Conservation (phyloP, 1,284 basidiomycete species). For the Cryptococcus neoformans region DNA sequence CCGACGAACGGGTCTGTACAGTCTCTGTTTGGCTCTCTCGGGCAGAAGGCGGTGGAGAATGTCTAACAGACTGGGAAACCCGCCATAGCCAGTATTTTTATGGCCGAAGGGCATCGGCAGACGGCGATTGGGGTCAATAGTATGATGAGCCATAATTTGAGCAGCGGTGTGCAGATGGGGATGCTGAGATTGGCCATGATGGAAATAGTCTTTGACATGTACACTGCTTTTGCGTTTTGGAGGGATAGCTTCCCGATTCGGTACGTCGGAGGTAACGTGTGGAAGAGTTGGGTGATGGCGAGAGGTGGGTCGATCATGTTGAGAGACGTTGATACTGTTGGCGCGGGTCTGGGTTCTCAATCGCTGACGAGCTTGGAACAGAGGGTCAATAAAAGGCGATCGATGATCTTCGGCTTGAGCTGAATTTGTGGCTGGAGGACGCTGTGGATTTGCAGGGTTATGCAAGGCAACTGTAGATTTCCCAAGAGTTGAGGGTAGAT, state of each 20-base stretch:
- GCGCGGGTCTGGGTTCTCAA: slow-evolving; percentile 9
- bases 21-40: slow-evolving; percentile 1
- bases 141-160: neutral
- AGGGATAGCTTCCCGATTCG: neutral
- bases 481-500: slow-evolving; percentile 3
- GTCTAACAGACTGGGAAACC: slow-evolving; percentile 22
- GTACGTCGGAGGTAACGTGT: too few species aligned
- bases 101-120: slow-evolving; percentile 6
- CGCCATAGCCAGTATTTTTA: slow-evolving; percentile 24
- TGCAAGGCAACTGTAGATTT: slow-evolving; percentile 2
- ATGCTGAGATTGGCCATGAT: neutral
- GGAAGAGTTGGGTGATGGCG: neutral
- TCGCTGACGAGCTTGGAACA: slow-evolving; percentile 5
- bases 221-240: neutral
- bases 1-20: slow-evolving; percentile 10
- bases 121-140: neutral
- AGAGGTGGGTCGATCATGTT: neutral
- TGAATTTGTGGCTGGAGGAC: too few species aligned
- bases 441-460: neutral
- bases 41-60: slow-evolving; percentile 14
- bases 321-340: slow-evolving; percentile 1
- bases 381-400: neutral
- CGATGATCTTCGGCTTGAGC: neutral
- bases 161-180: neutral
- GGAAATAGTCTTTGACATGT: neutral